Evolutionary conservation across 768 basidiomycete species (phyloP), one percentile per base, ranked within the genome.

Genomic region (Boletus vinaceobasis): DNA sequence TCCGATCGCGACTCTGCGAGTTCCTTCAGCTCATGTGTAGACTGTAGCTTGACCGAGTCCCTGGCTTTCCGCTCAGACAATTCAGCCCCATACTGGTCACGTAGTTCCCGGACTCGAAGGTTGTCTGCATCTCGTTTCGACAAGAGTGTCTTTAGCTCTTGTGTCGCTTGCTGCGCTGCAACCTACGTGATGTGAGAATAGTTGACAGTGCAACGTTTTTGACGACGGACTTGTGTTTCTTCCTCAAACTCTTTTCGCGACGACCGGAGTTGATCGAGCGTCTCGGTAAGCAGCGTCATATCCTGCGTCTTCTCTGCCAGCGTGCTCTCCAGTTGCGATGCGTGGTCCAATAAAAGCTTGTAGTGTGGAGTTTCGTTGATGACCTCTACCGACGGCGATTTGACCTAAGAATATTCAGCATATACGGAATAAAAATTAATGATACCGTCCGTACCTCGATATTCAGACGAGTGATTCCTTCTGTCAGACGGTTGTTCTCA

Each of bases 1-100:
- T 88, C 89, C 84, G 76, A 74, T 60, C 86, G 83, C 8, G 84
- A 80, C 49, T 86, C 83, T 7, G 82, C 80, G 29, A 94, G 71
- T 4, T 73, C 72, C 65, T 86, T 85, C 48, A 84, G 77, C 66
- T 94, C 87, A 49, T 86, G 79, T 9, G 79, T 62, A 11, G 85
- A 83, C 8, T 80, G 73, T 32, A 79, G 60, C 66, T 84, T 88
- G 46, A 81, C 73, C 45, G 65, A 63, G 32, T 90, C 88, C 60
- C 80, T 83, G 26, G 81, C 79, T 65, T 81, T 85, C 52, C 86
- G 80, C 64, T 94, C 92, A 33, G 75, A 68, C 29, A 89, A 60
- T 60, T 92, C 90, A 4, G 84, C 81, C 8, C 68, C 65, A 43
- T 76, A 76, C 57, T 87, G 85, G 59, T 92, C 89, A 7, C 90